Base-by-base conservation (phyloP, 2,329 filamentous ascomycete species). In the Fusarium torreyae region DNA sequence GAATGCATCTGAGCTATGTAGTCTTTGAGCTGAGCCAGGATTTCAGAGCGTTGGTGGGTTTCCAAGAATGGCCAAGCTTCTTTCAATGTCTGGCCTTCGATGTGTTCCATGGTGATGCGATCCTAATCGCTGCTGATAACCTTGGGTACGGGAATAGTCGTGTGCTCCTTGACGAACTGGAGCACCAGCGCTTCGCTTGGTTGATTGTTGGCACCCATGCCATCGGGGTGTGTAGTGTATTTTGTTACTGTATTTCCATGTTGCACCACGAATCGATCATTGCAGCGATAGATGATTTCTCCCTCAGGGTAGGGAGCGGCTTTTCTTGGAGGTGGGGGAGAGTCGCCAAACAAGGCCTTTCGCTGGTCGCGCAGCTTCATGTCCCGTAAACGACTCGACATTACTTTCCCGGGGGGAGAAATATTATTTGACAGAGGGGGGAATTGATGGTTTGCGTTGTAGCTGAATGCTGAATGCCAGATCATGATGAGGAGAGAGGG, bases 121-220 rank as follows among this genome's bases (percentile, higher is more conserved):
- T 75, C 73, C 69, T 61, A 77, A 2, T 70, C 71, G 20, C 71
- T 74, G 39, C 69, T 68, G 7, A 75, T 56, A n/a, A 77, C 68
- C 9, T 70, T 48, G 0, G 75, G 75, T 0, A 77, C 74, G 0
- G 75, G 73, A 0, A 77, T 77, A 1, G 68, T 69, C 0, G 74
- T 77, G 5, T 75, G 8, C n/a, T 28, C 63, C 6, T 66, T 65
- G 22, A 74, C 48, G 34, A 75, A 74, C 2, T 49, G 38, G 17
- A 75, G 43, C 3, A 55, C 74, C 1, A 20, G 3, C 0, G 66
- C 70, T 31, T 75, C 73, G 28, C 68, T 74, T 0, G 73, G 72
- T 1, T 63, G n/a, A 24, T 66, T 63, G 2, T 53, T 53, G 1
- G 7, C 38, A 14, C 66, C 70, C 56, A 74, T 48, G 3, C 73